phyloP scores from a whole-genome alignment of 352 stramenopile species.

The Blastocystis hominis region DNA sequence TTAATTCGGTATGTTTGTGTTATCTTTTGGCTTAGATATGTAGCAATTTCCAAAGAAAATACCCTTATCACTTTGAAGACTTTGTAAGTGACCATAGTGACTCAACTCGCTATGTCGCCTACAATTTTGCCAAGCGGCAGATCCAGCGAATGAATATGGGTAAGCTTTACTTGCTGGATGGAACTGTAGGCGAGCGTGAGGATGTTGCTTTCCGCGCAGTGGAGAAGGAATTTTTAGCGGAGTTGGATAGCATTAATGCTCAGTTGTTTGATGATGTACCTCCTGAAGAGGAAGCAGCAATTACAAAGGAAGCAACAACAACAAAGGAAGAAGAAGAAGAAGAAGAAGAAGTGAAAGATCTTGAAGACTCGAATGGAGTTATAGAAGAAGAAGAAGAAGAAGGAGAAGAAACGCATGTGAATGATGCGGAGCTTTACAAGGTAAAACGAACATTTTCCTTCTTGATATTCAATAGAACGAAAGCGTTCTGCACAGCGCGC shows the following conservation, averaged over 20 bases:
- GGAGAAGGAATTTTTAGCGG: slow-evolving; percentile 43
- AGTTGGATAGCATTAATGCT: slow-evolving; percentile 15
- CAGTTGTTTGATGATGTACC: neutral
- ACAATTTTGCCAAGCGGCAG: slow-evolving; percentile 52
- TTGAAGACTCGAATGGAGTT: neutral
- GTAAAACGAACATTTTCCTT: neutral
- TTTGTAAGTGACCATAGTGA: slow-evolving; percentile 40
- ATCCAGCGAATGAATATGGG: slow-evolving; percentile 8
- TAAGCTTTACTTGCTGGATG: neutral
- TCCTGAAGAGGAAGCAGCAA: neutral
- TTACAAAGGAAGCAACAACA: neutral
- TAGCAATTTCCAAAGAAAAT: slow-evolving; percentile 53
- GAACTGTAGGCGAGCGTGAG: neutral
- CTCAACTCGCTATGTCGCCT: slow-evolving; percentile 36
- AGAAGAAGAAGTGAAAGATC: neutral
- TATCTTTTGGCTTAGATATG: neutral
- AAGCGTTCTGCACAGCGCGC: neutral
- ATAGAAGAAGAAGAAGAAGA: too few species aligned
- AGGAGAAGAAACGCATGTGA: too few species aligned
- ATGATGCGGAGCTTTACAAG: too few species aligned
- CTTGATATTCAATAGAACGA: neutral
- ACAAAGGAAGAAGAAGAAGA: neutral
- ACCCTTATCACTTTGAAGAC: slow-evolving; percentile 52
- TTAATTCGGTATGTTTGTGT: slow-evolving; percentile 11
- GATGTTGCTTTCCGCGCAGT: neutral